Evolutionary conservation across 805 yeast species (phyloP).

Genomic region (Sugiyamaella smithiae): DNA sequence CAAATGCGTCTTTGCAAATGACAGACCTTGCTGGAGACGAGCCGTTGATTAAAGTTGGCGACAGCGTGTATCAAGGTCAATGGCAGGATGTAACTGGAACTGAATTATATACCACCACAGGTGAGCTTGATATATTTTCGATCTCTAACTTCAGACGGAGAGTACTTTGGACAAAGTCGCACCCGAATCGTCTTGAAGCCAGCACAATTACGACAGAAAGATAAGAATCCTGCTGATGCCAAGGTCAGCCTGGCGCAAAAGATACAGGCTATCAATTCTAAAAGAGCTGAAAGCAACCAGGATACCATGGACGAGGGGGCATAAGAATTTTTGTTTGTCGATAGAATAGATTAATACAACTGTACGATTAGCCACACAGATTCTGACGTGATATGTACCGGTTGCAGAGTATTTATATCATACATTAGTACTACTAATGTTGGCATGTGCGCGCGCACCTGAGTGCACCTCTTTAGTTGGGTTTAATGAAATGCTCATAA

Average conservation of each 20-base stretch:
- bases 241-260: neutral
- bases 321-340: no score
- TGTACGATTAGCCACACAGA: no score
- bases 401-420: no score
- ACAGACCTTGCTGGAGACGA: slow-evolving; percentile 53
- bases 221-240: slow-evolving; percentile 13
- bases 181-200: slow-evolving; percentile 28
- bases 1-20: slow-evolving; percentile 46
- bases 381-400: no score
- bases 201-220: slow-evolving; percentile 6
- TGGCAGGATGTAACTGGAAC: slow-evolving; percentile 84
- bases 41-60: slow-evolving; percentile 59
- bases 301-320: neutral
- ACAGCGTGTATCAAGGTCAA: slow-evolving; percentile 61
- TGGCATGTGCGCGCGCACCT: no score
- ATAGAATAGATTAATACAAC: no score
- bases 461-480: no score
- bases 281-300: neutral
- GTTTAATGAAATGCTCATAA: no score
- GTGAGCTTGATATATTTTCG: neutral
- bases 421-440: no score
- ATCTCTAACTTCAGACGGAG: slow-evolving; percentile 26
- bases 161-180: slow-evolving; percentile 27
- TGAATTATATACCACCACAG: slow-evolving; percentile 44
- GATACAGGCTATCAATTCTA: neutral